Conservation (phyloP, 176 grass and related monocot species). For the Alloteropsis semialata region DNA sequence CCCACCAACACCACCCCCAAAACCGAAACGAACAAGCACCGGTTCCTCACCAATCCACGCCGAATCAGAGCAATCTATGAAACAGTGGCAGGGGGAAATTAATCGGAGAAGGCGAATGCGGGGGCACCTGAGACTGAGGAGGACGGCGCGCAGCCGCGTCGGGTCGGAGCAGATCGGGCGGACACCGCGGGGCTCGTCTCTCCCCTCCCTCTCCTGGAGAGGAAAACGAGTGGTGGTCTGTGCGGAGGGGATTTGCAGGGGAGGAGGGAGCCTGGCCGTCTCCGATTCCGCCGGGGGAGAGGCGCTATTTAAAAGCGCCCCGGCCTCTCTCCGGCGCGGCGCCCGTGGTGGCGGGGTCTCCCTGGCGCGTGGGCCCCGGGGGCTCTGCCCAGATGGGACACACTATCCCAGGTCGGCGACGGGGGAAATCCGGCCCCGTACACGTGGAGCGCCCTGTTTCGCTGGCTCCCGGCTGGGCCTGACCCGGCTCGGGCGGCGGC, state of each 20-base stretch:
- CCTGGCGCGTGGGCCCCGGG: not conserved
- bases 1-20: not conserved
- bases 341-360: not conserved
- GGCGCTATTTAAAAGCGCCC: constrained; percentile 46
- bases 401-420: not conserved
- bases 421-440: constrained; percentile 9
- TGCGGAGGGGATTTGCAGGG: not conserved
- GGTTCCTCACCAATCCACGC: not conserved
- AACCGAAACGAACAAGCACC: not conserved
- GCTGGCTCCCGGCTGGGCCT: not conserved
- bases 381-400: not conserved
- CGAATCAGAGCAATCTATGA: constrained; percentile 2
- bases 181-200: not conserved
- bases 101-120: not conserved
- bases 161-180: constrained; percentile 35
- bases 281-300: constrained; percentile 38
- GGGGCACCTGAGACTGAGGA: constrained; percentile 28
- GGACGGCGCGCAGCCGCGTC: not conserved
- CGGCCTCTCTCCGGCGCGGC: too few relatives aligned
- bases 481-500: not conserved
- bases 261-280: constrained; percentile 28
- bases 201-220: not conserved
- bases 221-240: constrained; percentile 19
- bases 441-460: constrained; percentile 36
- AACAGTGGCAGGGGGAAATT: not conserved